Base-by-base conservation (phyloP, 345 rosid genomes). In the Aquilaria yunnanensis region DNA sequence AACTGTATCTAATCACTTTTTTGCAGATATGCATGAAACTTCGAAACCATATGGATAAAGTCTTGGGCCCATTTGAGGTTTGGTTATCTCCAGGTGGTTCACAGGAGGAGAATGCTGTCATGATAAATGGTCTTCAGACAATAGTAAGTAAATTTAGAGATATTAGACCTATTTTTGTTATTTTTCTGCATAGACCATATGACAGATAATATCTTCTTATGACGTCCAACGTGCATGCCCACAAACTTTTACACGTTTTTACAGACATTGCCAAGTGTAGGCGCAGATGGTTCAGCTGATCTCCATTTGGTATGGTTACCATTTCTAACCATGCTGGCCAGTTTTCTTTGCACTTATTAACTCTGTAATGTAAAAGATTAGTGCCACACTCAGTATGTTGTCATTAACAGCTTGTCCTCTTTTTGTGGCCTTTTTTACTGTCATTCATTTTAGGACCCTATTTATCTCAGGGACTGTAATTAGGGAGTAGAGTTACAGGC, bases 61-160 rank as follows among this genome's bases (percentile, higher is more conserved):
- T 80, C 60, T 67, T 82, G 73, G 97, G 96, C 37, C 93, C 97
- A 51, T 94, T 94, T 53, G 93, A 88, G 75, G 82, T 88, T 63
- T 78, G 85, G 73, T 56, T 91, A 69, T 77, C 93, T 4, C 79
- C 81, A 74, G 77, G 71, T 71, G 87, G 78, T 71, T 70, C 80
- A 47, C 75, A 45, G 29, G 83, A 73, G 62, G 91, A 88, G 72
- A 85, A 81, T 70, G 76, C 76, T 60, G 91, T 90, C 72, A 81
- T 75, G 76, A 70, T 88, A 50, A 88, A 80, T 49, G 97, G 99
- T 63, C 93, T 88, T 57, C 96, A 85, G 76, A 81, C 74, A 72
- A 72, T 80, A 96, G 99, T 94, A 86, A 64, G 71, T 41, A 55
- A 34, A 64, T 64, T 56, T 33, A 30, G 67, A 52, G 46, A 57